These are phyloP conservation scores for Blastomyces percursus DNA, from an alignment of 2,329 filamentous ascomycete genomes.

Conservation along the genomic window DNA sequence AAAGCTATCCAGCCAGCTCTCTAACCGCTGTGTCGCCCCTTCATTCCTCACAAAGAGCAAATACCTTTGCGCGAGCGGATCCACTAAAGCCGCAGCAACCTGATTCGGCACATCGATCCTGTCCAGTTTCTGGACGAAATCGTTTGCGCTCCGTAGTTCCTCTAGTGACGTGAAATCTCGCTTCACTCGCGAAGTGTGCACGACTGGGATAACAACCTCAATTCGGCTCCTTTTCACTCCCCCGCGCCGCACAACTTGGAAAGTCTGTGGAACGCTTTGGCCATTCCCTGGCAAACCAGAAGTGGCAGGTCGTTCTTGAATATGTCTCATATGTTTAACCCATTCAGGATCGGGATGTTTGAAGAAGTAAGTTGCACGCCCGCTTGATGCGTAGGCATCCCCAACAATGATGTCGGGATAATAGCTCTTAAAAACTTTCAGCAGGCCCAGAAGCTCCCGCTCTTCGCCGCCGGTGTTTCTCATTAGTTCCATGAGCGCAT, in stretches of 20 bases:
- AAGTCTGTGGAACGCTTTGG: constrained; percentile 40
- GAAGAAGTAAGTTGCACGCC: constrained; percentile 26
- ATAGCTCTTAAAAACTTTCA: constrained; percentile 81
- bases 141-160: constrained; percentile 60
- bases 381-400: constrained; percentile 42
- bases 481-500: constrained; percentile 50
- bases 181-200: constrained; percentile 63
- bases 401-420: constrained; percentile 80
- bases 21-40: constrained; percentile 30
- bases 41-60: constrained; percentile 55
- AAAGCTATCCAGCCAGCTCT: constrained; percentile 32
- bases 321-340: constrained; percentile 54
- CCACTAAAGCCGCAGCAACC: constrained; percentile 62
- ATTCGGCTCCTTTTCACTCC: constrained; percentile 40
- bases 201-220: constrained; percentile 49
- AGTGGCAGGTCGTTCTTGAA: constrained; percentile 47
- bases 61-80: constrained; percentile 66
- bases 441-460: constrained; percentile 58
- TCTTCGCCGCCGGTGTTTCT: constrained; percentile 52
- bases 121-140: constrained; percentile 62
- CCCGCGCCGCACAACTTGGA: constrained; percentile 51
- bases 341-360: constrained; percentile 67
- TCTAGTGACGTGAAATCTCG: constrained; percentile 53
- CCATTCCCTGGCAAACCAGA: constrained; percentile 8
- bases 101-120: constrained; percentile 73